Percentiles rank a stretch among this genome's conserved stretches.
Conservation (phyloP, 306 rosid species). For the Vigna mungo region DNA sequence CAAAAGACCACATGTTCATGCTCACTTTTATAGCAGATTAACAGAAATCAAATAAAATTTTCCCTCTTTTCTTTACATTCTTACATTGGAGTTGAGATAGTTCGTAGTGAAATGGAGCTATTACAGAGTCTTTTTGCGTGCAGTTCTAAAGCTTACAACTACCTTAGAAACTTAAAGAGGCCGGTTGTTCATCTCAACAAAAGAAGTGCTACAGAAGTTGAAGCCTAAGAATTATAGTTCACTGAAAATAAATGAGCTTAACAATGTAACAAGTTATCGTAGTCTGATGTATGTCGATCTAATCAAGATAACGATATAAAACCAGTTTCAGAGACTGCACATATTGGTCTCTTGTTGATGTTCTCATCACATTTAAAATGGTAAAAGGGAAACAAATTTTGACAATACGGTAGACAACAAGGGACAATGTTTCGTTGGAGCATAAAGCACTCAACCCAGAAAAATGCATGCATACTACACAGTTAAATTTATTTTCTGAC, state of each 20-base stretch:
- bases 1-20: slow-evolving; percentile 35
- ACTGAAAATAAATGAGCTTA: background rate
- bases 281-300: background rate
- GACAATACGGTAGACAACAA: slow-evolving; percentile 12
- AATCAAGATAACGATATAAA: slow-evolving; percentile 24
- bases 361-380: background rate
- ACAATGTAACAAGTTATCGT: slow-evolving; percentile 21
- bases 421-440: background rate
- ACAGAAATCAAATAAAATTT: background rate
- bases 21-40: background rate
- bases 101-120: background rate
- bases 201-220: slow-evolving; percentile 29
- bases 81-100: slow-evolving; percentile 12
- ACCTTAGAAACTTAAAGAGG: background rate
- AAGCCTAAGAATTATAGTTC: slow-evolving; percentile 3
- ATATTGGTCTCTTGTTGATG: background rate
- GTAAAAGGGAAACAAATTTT: slow-evolving; percentile 1
- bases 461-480: background rate
- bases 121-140: background rate
- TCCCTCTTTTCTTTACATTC: background rate
- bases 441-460: slow-evolving; percentile 5
- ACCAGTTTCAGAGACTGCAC: slow-evolving; percentile 12
- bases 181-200: slow-evolving; percentile 13
- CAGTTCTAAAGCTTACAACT: slow-evolving; percentile 1
- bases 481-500: background rate